These are phyloP conservation scores for Microbotryum scabiosae DNA, from an alignment of 1,284 basidiomycete genomes.

Conservation along the genomic window DNA sequence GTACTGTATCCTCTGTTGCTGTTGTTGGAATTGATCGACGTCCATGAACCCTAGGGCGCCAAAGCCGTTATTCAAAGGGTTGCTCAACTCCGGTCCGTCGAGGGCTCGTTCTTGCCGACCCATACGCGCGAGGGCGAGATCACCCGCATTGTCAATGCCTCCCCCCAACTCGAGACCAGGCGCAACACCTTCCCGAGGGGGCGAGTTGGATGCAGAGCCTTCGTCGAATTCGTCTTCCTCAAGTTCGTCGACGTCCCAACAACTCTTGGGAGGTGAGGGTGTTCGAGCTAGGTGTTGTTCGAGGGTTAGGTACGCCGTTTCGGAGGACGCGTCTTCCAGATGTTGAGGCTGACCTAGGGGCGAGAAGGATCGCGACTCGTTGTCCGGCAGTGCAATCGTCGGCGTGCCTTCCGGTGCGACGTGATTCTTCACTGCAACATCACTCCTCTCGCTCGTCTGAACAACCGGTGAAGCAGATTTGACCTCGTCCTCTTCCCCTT, in stretches of 20 bases:
- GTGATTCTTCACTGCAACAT: no score
- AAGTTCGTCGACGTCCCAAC: neutral
- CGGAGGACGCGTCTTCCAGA: neutral
- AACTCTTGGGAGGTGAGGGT: neutral
- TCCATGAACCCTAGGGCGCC: slow-evolving; percentile 15
- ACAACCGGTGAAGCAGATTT: neutral
- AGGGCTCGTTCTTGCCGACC: neutral
- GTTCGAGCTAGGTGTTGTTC: neutral
- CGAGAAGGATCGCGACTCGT: neutral
- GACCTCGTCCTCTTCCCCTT: neutral
- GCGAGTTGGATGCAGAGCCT: slow-evolving; percentile 1
- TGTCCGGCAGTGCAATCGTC: neutral
- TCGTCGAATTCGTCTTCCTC: slow-evolving; percentile 4
- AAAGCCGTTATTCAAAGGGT: neutral
- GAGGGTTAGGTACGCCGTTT: neutral
- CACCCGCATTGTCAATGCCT: neutral
- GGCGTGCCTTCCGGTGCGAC: no score
- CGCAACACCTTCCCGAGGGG: neutral
- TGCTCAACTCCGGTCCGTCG: no score
- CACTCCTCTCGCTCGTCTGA: neutral
- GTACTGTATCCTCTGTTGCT: no score
- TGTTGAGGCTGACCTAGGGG: neutral
- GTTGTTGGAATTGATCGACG: slow-evolving; percentile 6
- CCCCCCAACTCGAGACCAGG: neutral
- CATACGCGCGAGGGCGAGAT: neutral